A percentile compares a stretch with the other conserved stretches of the same genome.
phyloP scores from a whole-genome alignment of 805 yeast genomes.

The Pichia kluyveri region DNA sequence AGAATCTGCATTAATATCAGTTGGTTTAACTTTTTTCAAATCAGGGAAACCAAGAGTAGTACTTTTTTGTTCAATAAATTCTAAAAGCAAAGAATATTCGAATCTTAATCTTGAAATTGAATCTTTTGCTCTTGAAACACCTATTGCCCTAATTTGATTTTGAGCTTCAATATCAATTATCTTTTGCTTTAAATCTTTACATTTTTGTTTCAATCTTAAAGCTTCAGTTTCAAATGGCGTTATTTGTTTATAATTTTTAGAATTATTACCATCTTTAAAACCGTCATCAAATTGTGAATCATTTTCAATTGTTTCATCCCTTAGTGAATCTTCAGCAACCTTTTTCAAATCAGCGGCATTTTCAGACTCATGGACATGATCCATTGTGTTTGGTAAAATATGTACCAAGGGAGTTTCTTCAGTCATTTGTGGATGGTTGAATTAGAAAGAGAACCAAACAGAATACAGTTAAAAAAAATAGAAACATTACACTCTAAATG shows the following conservation, averaged over 20 bases:
- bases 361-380: no score
- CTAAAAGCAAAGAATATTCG: conserved; percentile 75
- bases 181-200: conserved; percentile 61
- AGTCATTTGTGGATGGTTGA: no score
- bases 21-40: conserved; percentile 15
- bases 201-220: conserved; percentile 47
- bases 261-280: neutral
- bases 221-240: conserved; percentile 21
- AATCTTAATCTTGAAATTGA: conserved; percentile 71
- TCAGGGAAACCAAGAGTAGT: conserved; percentile 18
- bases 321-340: neutral
- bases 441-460: no score
- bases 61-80: conserved; percentile 61
- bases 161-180: conserved; percentile 65
- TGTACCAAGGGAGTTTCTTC: no score
- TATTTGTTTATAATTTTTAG: conserved; percentile 8
- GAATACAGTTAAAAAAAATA: no score
- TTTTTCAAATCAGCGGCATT: neutral
- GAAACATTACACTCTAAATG: no score
- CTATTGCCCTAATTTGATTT: conserved; percentile 67
- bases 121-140: conserved; percentile 67
- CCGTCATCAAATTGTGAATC: neutral
- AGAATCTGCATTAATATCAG: conserved; percentile 20
- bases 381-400: no score
- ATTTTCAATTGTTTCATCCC: neutral